Evolutionary conservation across 2,329 filamentous ascomycete species (phyloP), one percentile per base, ranked within the genome.

Genomic region (Hawksworthiomyces lignivorus): DNA sequence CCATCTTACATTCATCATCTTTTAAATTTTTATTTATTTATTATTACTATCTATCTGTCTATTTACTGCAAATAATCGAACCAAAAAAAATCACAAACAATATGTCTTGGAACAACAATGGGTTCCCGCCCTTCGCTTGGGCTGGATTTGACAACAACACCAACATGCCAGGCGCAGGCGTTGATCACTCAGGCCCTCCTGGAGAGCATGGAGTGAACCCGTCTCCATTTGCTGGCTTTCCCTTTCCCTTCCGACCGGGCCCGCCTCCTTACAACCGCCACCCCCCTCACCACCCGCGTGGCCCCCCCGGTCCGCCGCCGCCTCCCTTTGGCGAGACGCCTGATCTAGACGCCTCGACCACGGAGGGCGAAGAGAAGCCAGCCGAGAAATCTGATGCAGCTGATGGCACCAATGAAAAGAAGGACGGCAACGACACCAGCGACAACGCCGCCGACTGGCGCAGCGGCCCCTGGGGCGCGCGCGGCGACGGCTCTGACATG

Each of bases 121-220:
- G 12, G 22, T 15, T 31, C 12, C 27, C 32, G n/a, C n/a, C n/a
- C n/a, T n/a, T n/a, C n/a, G n/a, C n/a, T n/a, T n/a, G n/a, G n/a
- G n/a, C n/a, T n/a, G n/a, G n/a, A n/a, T n/a, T n/a, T n/a, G n/a
- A n/a, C n/a, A n/a, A n/a, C n/a, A n/a, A n/a, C n/a, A 17, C 34
- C n/a, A 21, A 21, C 29, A 31, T 39, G 19, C 35, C 39, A 20
- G 38, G 39, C 31, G 54, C 55, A 15, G 63, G 65, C 35, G 59
- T 65, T 41, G 65, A 68, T 44, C 62, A 64, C 47, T 34, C 52
- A 27, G 44, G 31, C 15, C n/a, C n/a, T n/a, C n/a, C n/a, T n/a
- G n/a, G n/a, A n/a, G n/a, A n/a, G n/a, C n/a, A n/a, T n/a, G n/a
- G n/a, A n/a, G n/a, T n/a, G n/a, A n/a, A n/a, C n/a, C n/a, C n/a